Conservation (phyloP, 2,329 filamentous ascomycete genomes). For the Colletotrichum sp. region DNA sequence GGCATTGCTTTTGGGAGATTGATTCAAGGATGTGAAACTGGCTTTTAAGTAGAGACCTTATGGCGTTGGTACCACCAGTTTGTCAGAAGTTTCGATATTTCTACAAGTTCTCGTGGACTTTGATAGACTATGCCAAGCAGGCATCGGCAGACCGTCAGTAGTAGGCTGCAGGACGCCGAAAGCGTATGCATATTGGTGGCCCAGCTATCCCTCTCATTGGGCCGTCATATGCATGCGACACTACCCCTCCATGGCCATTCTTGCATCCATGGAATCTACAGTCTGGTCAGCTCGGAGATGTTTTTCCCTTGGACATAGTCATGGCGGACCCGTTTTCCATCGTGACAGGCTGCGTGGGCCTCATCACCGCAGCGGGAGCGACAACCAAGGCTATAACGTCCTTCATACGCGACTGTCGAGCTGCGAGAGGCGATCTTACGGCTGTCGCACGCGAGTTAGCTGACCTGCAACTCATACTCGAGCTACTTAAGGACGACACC, state of each 20-base stretch:
- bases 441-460: background rate
- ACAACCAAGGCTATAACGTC: background rate
- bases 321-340: background rate
- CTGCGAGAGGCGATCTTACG: background rate
- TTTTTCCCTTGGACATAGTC: too few relatives aligned
- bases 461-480: background rate
- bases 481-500: background rate
- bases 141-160: background rate
- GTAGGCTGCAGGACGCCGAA: background rate
- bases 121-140: background rate
- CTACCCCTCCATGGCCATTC: too few relatives aligned
- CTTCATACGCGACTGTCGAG: background rate
- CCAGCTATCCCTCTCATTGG: too few relatives aligned
- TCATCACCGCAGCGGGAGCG: background rate
- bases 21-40: too few relatives aligned
- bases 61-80: too few relatives aligned
- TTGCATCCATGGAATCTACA: background rate
- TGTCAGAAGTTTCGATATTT: too few relatives aligned
- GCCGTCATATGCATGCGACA: too few relatives aligned
- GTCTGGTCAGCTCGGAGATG: background rate
- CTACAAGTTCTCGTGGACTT: too few relatives aligned
- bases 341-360: background rate
- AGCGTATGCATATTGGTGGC: background rate
- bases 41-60: too few relatives aligned
- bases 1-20: too few relatives aligned